Evolutionary conservation across 345 rosid species (phyloP).

Genomic region (Aquilaria yunnanensis): DNA sequence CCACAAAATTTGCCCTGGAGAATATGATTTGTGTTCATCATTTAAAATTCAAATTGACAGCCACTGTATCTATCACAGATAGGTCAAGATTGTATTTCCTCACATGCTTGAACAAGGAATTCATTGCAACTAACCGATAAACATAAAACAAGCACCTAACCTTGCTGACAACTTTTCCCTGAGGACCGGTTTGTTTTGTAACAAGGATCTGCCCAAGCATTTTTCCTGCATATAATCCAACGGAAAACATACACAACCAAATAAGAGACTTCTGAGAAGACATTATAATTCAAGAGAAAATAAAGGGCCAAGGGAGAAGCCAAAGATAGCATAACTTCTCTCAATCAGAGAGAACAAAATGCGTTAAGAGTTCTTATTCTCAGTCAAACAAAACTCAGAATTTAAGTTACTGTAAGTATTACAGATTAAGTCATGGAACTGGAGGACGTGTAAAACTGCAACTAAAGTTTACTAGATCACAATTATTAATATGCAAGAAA

Average conservation of each 20-base stretch:
- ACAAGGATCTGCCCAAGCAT: slow-evolving; percentile 98
- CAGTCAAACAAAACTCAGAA: no score
- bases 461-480: not conserved
- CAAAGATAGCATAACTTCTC: not conserved
- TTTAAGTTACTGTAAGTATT: no score
- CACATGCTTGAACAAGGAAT: no score
- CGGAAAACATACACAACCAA: not conserved
- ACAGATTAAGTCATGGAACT: no score
- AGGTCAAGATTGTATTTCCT: no score
- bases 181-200: slow-evolving; percentile 95
- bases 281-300: not conserved
- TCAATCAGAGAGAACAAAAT: not conserved
- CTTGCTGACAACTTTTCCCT: slow-evolving; percentile 99
- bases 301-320: not conserved
- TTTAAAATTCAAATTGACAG: no score
- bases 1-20: no score
- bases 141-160: slow-evolving; percentile 27
- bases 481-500: slow-evolving; percentile 1
- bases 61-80: no score
- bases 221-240: slow-evolving; percentile 48
- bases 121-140: not conserved
- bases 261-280: not conserved
- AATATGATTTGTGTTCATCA: no score
- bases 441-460: not conserved
- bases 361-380: no score